Conservation (phyloP, 495 filamentous ascomycete genomes). For the Neurospora sp. region DNA sequence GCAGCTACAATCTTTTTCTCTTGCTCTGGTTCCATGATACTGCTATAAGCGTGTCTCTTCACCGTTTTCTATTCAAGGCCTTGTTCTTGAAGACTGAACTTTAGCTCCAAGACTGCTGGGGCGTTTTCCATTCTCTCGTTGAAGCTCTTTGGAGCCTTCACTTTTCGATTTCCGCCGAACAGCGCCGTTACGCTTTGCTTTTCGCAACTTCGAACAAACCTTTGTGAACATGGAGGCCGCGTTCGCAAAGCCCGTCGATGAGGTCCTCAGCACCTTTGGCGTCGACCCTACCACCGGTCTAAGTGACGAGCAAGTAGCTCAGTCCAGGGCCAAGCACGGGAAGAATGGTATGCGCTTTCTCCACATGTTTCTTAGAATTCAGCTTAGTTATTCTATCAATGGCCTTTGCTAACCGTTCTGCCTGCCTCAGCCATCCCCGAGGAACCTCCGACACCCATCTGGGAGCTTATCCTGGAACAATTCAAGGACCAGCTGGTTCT, state of each 20-base stretch:
- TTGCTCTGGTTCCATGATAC: background rate
- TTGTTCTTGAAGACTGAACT: background rate
- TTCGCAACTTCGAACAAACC: background rate
- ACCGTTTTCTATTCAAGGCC: background rate
- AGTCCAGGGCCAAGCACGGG: constrained; percentile 59
- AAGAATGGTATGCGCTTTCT: constrained; percentile 61
- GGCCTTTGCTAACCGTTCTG: constrained; percentile 1
- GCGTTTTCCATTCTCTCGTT: background rate
- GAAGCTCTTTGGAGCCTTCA: background rate
- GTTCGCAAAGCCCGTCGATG: constrained; percentile 55
- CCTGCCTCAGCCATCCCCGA: constrained; percentile 68
- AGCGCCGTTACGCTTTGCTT: background rate
- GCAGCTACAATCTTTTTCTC: background rate
- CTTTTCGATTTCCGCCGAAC: background rate
- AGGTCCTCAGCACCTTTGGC: constrained; percentile 62
- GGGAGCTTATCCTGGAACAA: constrained; percentile 93
- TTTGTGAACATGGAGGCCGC: constrained; percentile 62
- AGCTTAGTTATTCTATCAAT: background rate
- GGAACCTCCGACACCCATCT: constrained; percentile 93
- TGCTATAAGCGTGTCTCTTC: background rate
- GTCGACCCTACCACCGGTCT: constrained; percentile 60
- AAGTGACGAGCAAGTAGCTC: constrained; percentile 55
- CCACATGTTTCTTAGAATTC: background rate
- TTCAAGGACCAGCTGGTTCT: constrained; percentile 99
- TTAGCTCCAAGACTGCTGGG: background rate